Evolutionary conservation across 805 yeast genomes (phyloP), one percentile per base, ranked within the genome.

Genomic region (Candida verbasci): DNA sequence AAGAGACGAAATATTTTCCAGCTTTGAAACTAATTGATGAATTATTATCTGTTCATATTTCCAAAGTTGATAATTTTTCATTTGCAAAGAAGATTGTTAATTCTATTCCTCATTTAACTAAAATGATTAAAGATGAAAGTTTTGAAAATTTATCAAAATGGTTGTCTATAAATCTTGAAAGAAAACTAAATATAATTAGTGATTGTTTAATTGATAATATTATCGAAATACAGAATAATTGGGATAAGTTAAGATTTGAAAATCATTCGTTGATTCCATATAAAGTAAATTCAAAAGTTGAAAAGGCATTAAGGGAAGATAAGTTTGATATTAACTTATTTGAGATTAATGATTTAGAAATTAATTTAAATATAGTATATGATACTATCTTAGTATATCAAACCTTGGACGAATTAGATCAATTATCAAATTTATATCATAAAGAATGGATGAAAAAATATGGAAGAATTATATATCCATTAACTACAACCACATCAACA

Each of bases 221-320:
- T 34, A 70, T 65, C 6, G 55, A 59, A 1, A 74, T 88, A 52
- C 75, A 82, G 34, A 65, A 70, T 11, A 65, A 69, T 26, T 86
- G 94, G 91, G 67, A 70, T 24, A 43, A 55, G 2, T 62, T 64
- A 44, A 78, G 73, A 41, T 50, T 61, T 6, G 52, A 61, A 7
- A 71, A 72, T 40, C n/a, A 39, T 2, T 34, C 40, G 9, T 67
- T 80, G 34, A 56, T 66, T 3, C 61, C 72, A 6, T 86, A 76
- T 55, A 80, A 83, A 49, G 74, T 91, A 45, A 89, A 89, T 55
- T 85, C 96, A 0, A 85, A 95, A 0, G 85, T 89, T 4, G 97
- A 91, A 56, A 58, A 76, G 6, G 77, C 95, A 6, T 66, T 87
- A 52, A 70, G 97, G 48, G 78, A 76, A 30, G 70, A 80, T 0